Conservation (phyloP, 2,329 filamentous ascomycete genomes). For the Phymatotrichopsis omnivora region DNA sequence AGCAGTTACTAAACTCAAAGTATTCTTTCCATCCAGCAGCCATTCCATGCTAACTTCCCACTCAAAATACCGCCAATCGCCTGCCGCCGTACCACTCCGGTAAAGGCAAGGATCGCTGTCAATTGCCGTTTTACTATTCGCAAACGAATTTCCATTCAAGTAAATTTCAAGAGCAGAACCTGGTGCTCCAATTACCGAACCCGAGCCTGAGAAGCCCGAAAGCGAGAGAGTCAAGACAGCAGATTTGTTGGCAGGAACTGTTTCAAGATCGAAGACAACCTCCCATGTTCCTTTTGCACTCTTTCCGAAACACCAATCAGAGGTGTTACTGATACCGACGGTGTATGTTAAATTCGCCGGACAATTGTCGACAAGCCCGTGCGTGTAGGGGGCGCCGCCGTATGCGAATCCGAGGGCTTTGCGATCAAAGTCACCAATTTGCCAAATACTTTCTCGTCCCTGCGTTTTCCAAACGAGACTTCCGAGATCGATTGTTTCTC, state of each 20-base stretch:
- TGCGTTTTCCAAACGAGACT: conserved; percentile 38
- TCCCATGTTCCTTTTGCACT: conserved; percentile 36
- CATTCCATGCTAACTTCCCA: conserved; percentile 33
- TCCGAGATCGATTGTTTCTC: conserved; percentile 36
- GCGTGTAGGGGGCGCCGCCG: conserved; percentile 39
- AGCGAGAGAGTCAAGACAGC: conserved; percentile 14
- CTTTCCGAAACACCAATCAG: conserved; percentile 45
- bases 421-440: conserved; percentile 43
- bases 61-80: conserved; percentile 43
- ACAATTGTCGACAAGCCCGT: conserved; percentile 39
- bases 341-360: conserved; percentile 41
- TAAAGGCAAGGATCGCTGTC: conserved; percentile 41
- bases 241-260: conserved; percentile 7
- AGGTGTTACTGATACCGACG: conserved; percentile 35
- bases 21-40: conserved; percentile 35
- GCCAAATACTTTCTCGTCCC: conserved; percentile 39
- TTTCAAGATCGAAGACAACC: conserved; percentile 32
- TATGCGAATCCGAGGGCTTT: conserved; percentile 39
- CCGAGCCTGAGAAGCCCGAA: conserved; percentile 15
- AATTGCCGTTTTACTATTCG: conserved; percentile 37
- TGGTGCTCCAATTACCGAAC: conserved; percentile 14
- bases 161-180: conserved; percentile 16
- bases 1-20: conserved; percentile 36
- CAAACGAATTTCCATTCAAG: conserved; percentile 19
- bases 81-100: conserved; percentile 40